Evolutionary conservation across 1,284 basidiomycete genomes (phyloP), one percentile per base, ranked within the genome.

Genomic region (Ustilago crameri): DNA sequence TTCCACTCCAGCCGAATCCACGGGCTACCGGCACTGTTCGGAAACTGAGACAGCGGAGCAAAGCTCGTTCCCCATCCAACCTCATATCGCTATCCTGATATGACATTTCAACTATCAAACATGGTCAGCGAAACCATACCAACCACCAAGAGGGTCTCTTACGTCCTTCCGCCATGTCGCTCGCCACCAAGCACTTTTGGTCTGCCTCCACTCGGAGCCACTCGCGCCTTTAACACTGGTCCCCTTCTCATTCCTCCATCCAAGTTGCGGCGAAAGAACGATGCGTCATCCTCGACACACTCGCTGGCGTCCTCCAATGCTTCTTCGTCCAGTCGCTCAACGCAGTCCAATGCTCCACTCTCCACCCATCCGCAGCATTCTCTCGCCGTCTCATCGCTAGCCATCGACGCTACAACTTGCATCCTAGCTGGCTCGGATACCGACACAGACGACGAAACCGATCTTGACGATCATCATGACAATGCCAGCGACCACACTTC

Each of bases 341-440:
- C 48, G 14, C 59, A 46, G 41, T 66, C 52, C 15, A 53, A 65
- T 40, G 56, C 52, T 15, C 42, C 57, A 1, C 50, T 51, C 38
- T 37, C 55, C 24, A 34, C 54, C 2, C 75, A 76, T 60, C 76
- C 80, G 0, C 66, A 69, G 41, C 81, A 82, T 40, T 67, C 71
- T n/a, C 72, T 80, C 0, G 75, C 81, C 17, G 70, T 82, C 30
- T 80, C 78, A 17, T 76, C 75, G 8, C 72, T 82, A 22, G 76
- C 80, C 14, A 59, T 79, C 43, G 80, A 81, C 46, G 52, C 74
- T 8, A 70, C 48, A 23, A 80, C 79, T 5, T 69, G 65, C 53
- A 67, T 80, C 35, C 50, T 42, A 20, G 9, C 56, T 1, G 27
- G 51, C 32, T 40, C 45, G 12, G 42, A 32, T 20, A 7, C 20